phyloP scores from a whole-genome alignment of 306 rosid species.

The Dryas alaskensis region DNA sequence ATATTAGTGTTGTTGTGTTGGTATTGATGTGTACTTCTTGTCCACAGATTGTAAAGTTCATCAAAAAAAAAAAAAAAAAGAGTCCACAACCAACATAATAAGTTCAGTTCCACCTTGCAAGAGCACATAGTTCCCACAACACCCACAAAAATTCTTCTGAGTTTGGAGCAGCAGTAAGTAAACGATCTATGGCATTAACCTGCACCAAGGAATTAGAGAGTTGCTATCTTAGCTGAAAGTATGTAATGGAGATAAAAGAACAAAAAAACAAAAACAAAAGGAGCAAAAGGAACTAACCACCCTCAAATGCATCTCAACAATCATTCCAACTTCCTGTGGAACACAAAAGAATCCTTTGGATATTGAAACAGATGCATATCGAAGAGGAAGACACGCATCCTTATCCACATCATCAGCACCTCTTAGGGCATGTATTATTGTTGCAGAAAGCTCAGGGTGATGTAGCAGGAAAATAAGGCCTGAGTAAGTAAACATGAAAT shows the following conservation, averaged over 20 bases:
- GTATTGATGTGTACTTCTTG: too few relatives aligned
- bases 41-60: too few relatives aligned
- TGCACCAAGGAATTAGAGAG: conserved; percentile 36
- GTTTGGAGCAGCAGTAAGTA: conserved; percentile 65
- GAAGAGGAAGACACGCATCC: conserved; percentile 82
- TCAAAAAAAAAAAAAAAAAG: too few relatives aligned
- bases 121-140: conserved; percentile 83
- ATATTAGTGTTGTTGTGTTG: too few relatives aligned
- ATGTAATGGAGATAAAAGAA: neutral
- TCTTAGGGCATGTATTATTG: conserved; percentile 65
- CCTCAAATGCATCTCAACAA: conserved; percentile 77
- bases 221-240: conserved; percentile 20
- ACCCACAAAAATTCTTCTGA: conserved; percentile 95
- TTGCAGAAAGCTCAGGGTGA: conserved; percentile 78
- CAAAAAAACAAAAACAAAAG: neutral
- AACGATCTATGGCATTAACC: conserved; percentile 84
- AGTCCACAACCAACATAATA: conserved; percentile 13
- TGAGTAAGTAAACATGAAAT: conserved; percentile 39
- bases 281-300: conserved; percentile 58
- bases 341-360: conserved; percentile 86
- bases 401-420: conserved; percentile 59
- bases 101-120: conserved; percentile 62
- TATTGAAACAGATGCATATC: conserved; percentile 79
- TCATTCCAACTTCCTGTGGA: conserved; percentile 74
- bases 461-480: conserved; percentile 84